Conservation (phyloP, 1,284 basidiomycete genomes). For the Phylloboletellus chloephorus region DNA sequence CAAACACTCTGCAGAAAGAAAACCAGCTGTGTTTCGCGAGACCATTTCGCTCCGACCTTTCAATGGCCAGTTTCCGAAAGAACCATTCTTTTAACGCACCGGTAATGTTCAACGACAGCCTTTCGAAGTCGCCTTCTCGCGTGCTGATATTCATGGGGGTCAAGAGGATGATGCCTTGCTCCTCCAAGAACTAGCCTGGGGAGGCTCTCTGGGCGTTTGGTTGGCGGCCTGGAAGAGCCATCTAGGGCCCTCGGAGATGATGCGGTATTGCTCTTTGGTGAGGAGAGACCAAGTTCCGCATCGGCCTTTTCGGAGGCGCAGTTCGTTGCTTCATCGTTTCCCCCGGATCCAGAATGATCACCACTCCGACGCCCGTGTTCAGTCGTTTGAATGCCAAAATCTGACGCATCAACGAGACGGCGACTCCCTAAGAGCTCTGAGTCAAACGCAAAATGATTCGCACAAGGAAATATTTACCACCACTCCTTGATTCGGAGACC, state of each 20-base stretch:
- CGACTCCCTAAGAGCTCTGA: slow-evolving; percentile 7
- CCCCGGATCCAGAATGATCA: slow-evolving; percentile 1
- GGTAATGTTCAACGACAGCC: slow-evolving; percentile 83
- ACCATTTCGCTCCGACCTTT: background rate
- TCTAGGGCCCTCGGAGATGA: slow-evolving; percentile 1
- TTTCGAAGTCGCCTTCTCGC: slow-evolving; percentile 81
- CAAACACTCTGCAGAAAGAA: background rate
- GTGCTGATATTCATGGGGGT: slow-evolving; percentile 76
- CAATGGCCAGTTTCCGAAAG: background rate
- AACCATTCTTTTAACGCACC: slow-evolving; percentile 37
- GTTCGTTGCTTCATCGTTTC: background rate
- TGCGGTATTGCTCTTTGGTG: slow-evolving; percentile 1
- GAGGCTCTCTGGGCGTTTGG: background rate
- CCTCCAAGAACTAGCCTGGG: background rate
- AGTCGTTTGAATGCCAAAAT: background rate
- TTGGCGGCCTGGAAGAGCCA: background rate
- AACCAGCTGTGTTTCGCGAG: background rate
- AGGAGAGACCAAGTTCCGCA: background rate
- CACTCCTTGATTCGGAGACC: slow-evolving; percentile 14
- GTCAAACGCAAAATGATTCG: background rate
- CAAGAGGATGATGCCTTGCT: slow-evolving; percentile 25
- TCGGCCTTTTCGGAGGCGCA: background rate
- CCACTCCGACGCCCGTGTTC: background rate
- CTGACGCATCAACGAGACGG: background rate
- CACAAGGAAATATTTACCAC: slow-evolving; percentile 7